These are phyloP conservation scores for Tulasnella sp. DNA, from an alignment of 768 basidiomycete genomes.

Conservation along the genomic window DNA sequence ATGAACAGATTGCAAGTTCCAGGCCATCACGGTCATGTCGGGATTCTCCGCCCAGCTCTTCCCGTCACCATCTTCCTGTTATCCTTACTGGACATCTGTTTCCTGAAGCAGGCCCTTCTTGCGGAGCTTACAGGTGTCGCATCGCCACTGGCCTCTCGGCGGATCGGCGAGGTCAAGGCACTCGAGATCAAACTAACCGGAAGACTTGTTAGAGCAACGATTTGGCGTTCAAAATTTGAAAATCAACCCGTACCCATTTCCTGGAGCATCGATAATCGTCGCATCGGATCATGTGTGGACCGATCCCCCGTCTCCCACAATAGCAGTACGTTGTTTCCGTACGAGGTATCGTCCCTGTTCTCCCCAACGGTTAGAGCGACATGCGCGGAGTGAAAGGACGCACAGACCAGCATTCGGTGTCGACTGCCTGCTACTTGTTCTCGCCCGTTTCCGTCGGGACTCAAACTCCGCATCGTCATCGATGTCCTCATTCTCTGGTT, in stretches of 20 bases:
- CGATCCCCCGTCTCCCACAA: not conserved
- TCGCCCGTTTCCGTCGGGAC: not conserved
- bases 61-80: too few relatives aligned
- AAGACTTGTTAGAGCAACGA: not conserved
- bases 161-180: not conserved
- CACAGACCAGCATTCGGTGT: not conserved
- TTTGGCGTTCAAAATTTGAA: not conserved
- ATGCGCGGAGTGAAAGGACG: not conserved
- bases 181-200: not conserved
- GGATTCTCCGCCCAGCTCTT: conserved; percentile 53
- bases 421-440: not conserved
- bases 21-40: conserved; percentile 50
- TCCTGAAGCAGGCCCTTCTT: too few relatives aligned
- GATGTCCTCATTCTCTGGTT: not conserved
- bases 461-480: not conserved
- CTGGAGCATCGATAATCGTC: not conserved
- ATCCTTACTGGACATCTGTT: too few relatives aligned
- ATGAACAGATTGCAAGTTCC: conserved; percentile 56
- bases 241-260: not conserved
- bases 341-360: not conserved
- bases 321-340: not conserved
- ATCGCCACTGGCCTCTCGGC: not conserved
- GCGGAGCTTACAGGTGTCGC: not conserved
- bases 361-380: not conserved
- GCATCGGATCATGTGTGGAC: not conserved